Evolutionary conservation across 2,329 filamentous ascomycete species (phyloP).

Genomic region (Chrysosporium queenslandicum): DNA sequence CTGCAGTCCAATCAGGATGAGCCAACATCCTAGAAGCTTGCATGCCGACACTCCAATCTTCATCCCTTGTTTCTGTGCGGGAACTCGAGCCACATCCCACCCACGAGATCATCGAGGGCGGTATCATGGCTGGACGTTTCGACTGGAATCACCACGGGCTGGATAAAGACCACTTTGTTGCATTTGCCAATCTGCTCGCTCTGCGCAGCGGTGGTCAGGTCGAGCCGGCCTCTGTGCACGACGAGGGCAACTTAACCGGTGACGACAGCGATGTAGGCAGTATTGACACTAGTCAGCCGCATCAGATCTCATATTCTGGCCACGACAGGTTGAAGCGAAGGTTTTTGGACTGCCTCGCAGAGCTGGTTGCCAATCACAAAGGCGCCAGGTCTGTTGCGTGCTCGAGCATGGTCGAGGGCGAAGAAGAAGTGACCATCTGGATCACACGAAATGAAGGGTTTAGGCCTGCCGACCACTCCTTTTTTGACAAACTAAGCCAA

Average conservation of each 20-base stretch:
- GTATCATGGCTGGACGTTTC: not conserved
- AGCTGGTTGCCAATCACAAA: conserved; percentile 1
- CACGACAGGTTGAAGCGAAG: not conserved
- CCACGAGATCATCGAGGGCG: too few relatives aligned
- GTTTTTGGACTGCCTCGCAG: conserved; percentile 3
- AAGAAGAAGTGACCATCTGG: not conserved
- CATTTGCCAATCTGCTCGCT: not conserved
- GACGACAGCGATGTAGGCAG: not conserved
- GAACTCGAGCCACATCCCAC: too few relatives aligned
- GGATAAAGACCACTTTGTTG: not conserved
- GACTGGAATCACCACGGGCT: not conserved
- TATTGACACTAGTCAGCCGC: not conserved
- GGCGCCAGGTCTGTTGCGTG: conserved; percentile 1
- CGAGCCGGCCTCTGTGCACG: not conserved
- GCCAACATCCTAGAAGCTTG: too few relatives aligned
- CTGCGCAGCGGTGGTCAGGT: not conserved
- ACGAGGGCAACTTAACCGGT: not conserved
- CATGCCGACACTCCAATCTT: too few relatives aligned
- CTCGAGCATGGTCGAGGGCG: not conserved
- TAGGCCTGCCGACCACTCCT: not conserved
- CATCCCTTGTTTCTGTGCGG: too few relatives aligned
- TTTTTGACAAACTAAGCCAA: not conserved
- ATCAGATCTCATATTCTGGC: not conserved
- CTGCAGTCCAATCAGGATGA: too few relatives aligned
- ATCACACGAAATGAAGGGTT: not conserved